These are phyloP conservation scores for Aaosphaeria arxii DNA, from an alignment of 2,329 filamentous ascomycete genomes.

Conservation along the genomic window DNA sequence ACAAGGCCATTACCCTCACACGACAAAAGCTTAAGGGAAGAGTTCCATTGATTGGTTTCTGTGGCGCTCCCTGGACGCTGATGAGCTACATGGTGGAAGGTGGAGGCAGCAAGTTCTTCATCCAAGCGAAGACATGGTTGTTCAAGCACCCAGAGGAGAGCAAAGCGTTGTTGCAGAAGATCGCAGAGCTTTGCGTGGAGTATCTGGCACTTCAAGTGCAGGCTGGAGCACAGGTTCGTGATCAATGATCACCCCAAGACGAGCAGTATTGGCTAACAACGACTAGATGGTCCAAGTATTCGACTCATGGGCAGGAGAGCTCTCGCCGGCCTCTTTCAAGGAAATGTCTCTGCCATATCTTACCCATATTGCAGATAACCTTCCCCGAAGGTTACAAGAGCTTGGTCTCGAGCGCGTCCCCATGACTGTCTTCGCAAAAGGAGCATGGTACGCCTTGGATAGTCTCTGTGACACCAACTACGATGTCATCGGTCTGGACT, in stretches of 20 bases:
- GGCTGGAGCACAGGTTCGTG: conserved; percentile 77
- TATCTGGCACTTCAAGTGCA: conserved; percentile 89
- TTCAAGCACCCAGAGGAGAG: conserved; percentile 82
- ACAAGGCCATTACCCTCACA: conserved; percentile 90
- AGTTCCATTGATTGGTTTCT: conserved; percentile 94
- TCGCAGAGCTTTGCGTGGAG: conserved; percentile 90
- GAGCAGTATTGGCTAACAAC: conserved; percentile 10
- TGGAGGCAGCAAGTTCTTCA: conserved; percentile 91
- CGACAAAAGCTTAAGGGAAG: conserved; percentile 81
- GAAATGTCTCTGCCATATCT: conserved; percentile 85
- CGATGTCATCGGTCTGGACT: conserved; percentile 91
- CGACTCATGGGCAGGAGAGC: conserved; percentile 95
- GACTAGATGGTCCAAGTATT: conserved; percentile 85
- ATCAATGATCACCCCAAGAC: not conserved
- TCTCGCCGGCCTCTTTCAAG: conserved; percentile 80
- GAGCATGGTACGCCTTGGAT: conserved; percentile 92
- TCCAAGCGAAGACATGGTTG: conserved; percentile 93
- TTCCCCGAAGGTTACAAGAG: conserved; percentile 71
- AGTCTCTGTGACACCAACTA: conserved; percentile 85
- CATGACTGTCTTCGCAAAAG: conserved; percentile 98
- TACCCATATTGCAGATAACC: conserved; percentile 73
- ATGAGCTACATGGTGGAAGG: conserved; percentile 99
- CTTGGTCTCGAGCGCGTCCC: conserved; percentile 78
- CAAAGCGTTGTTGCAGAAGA: conserved; percentile 82
- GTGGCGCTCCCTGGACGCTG: conserved; percentile 93